Conservation (phyloP, 768 basidiomycete genomes). For the Sutorius australiensis region DNA sequence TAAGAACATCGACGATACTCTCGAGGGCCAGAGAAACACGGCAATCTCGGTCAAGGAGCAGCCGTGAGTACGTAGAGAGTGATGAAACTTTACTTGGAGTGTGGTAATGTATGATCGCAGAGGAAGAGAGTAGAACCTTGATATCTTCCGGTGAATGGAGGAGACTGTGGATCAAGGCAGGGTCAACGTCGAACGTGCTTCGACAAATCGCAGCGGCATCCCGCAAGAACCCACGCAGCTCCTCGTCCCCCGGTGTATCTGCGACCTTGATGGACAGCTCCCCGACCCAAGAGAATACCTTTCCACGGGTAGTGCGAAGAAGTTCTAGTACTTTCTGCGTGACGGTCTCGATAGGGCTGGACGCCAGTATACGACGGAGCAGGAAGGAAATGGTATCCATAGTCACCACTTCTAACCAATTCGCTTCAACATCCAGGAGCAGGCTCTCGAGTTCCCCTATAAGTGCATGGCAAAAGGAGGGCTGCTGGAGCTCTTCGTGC, state of each 20-base stretch:
- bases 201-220: constrained; percentile 40
- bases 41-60: constrained; percentile 30
- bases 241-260: constrained; percentile 6
- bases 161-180: constrained; percentile 1
- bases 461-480: constrained; percentile 33
- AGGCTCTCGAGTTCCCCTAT: constrained; percentile 35
- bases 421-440: constrained; percentile 27
- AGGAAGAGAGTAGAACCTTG: constrained; percentile 18
- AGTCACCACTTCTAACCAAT: constrained; percentile 15
- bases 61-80: constrained; percentile 6
- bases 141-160: constrained; percentile 25
- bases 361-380: constrained; percentile 35
- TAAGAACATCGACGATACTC: neutral
- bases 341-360: constrained; percentile 11
- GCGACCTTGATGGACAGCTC: constrained; percentile 28
- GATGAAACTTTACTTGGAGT: constrained; percentile 8
- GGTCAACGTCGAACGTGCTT: constrained; percentile 27
- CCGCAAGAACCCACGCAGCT: constrained; percentile 25
- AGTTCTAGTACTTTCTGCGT: constrained; percentile 16
- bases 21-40: constrained; percentile 30
- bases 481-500: constrained; percentile 33
- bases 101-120: constrained; percentile 27
- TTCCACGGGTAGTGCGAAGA: constrained; percentile 31
- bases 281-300: constrained; percentile 36
- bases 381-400: constrained; percentile 35